Evolutionary conservation across 2,329 filamentous ascomycete species (phyloP).

Genomic region (Aspergillus unguis): DNA sequence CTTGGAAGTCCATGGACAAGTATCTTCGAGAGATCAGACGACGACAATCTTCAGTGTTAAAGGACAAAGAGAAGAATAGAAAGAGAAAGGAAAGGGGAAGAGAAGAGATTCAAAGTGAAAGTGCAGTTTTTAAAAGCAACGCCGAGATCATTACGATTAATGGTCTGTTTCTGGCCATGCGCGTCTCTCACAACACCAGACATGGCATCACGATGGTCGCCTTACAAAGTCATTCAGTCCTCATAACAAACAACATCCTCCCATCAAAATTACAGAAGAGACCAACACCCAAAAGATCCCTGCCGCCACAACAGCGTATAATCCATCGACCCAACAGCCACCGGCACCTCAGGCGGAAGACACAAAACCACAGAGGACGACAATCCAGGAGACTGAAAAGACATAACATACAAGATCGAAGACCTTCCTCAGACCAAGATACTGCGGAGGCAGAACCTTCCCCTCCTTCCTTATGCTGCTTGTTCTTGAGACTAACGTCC

Average conservation of each 20-base stretch:
- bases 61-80: too few relatives aligned
- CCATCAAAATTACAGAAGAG: slow-evolving; percentile 2
- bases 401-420: slow-evolving; percentile 40
- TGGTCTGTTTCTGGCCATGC: too few relatives aligned
- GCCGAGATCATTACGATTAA: neutral
- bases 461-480: neutral
- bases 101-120: too few relatives aligned
- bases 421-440: slow-evolving; percentile 30
- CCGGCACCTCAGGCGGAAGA: slow-evolving; percentile 43
- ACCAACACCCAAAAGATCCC: neutral
- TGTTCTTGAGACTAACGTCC: neutral
- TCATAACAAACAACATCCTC: neutral
- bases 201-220: too few relatives aligned
- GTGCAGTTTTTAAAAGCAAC: neutral
- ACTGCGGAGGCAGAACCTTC: slow-evolving; percentile 14
- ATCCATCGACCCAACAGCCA: slow-evolving; percentile 47
- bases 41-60: too few relatives aligned
- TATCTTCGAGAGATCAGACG: too few relatives aligned
- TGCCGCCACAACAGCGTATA: slow-evolving; percentile 25
- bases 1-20: too few relatives aligned
- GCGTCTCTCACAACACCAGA: too few relatives aligned
- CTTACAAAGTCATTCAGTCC: too few relatives aligned
- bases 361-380: slow-evolving; percentile 46
- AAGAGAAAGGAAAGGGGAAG: too few relatives aligned
- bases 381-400: slow-evolving; percentile 44